Evolutionary conservation across 2,329 filamentous ascomycete genomes (phyloP).

Genomic region (Neospermospora avenae): DNA sequence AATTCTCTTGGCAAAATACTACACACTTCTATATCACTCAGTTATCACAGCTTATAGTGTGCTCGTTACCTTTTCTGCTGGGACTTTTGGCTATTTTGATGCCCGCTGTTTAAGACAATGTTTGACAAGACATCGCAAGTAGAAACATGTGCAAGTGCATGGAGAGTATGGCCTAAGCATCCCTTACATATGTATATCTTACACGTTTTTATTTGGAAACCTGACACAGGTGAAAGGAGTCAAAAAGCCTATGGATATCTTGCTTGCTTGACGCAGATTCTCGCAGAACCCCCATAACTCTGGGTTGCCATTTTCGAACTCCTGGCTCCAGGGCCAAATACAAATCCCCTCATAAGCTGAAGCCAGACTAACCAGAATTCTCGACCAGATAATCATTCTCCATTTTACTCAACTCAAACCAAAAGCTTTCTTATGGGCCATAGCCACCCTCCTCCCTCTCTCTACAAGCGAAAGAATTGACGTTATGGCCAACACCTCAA

Average conservation of each 20-base stretch:
- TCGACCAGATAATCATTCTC: not conserved
- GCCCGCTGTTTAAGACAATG: no score
- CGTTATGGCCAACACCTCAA: constrained; percentile 29
- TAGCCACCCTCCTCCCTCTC: constrained; percentile 22
- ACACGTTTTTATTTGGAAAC: not conserved
- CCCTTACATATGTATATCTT: not conserved
- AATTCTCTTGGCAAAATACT: no score
- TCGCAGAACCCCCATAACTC: no score
- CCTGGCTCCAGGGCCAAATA: not conserved
- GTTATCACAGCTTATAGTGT: no score
- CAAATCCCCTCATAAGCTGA: not conserved
- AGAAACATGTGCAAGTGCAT: no score
- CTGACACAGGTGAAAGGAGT: not conserved
- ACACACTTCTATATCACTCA: no score
- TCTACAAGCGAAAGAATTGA: constrained; percentile 27
- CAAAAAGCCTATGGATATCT: not conserved
- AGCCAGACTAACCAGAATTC: no score
- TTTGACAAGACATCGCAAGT: no score
- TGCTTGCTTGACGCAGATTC: not conserved
- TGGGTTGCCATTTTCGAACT: not conserved
- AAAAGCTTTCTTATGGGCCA: constrained; percentile 19
- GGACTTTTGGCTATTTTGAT: no score
- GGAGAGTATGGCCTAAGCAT: not conserved
- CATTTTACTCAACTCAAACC: not conserved
- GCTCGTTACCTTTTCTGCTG: no score